Conservation (phyloP, 148 eudicot species). For the Amaranthus cruentus region DNA sequence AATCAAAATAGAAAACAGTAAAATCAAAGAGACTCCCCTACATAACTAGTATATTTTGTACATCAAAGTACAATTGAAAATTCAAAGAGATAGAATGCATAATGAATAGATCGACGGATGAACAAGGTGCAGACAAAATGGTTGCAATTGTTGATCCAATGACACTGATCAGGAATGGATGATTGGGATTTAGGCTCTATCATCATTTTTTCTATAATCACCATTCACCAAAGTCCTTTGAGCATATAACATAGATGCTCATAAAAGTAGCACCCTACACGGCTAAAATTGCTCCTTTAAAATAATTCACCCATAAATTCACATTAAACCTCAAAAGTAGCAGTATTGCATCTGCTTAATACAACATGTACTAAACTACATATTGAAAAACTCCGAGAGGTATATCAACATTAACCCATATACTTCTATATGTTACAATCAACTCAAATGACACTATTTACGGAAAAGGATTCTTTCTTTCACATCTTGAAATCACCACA, state of each 20-base stretch:
- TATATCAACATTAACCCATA: neutral
- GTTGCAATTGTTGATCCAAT: too few species aligned
- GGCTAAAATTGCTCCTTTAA: neutral
- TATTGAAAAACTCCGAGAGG: neutral
- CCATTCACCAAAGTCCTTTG: neutral
- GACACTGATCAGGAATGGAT: too few species aligned
- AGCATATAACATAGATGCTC: neutral
- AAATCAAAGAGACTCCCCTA: neutral
- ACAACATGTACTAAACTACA: conserved; percentile 1
- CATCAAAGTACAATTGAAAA: neutral
- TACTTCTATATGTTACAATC: neutral
- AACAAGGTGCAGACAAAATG: neutral
- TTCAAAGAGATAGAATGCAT: neutral
- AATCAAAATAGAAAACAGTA: too few species aligned
- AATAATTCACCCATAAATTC: neutral
- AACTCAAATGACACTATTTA: neutral
- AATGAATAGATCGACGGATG: neutral
- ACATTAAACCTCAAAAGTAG: neutral
- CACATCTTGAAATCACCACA: neutral
- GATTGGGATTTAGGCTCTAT: too few species aligned
- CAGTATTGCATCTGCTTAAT: neutral
- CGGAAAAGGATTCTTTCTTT: neutral
- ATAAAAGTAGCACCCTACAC: neutral
- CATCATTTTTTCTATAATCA: too few species aligned
- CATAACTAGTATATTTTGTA: neutral